A percentile compares a stretch with the other conserved stretches of the same genome.
Conservation (phyloP, 768 basidiomycete species). For the Phlebiopsis gigantea region DNA sequence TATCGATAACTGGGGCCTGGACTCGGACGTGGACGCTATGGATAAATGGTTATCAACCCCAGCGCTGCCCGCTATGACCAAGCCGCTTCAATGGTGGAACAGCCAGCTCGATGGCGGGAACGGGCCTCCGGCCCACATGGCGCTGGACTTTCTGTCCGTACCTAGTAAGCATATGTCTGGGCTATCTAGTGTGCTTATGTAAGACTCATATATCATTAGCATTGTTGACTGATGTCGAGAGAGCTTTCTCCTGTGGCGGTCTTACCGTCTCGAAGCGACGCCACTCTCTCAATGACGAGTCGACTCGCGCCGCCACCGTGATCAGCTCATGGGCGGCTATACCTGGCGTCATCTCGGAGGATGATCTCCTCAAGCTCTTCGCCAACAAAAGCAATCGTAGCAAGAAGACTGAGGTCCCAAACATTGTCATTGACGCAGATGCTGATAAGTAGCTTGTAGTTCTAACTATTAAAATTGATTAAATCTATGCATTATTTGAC, state of each 20-base stretch:
- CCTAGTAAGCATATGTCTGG: constrained; percentile 12
- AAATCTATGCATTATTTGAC: background rate
- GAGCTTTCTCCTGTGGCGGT: constrained; percentile 25
- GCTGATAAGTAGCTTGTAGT: background rate
- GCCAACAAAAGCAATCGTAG: background rate
- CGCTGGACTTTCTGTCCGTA: constrained; percentile 8
- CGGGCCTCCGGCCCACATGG: constrained; percentile 1
- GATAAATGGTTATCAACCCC: background rate
- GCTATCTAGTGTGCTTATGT: background rate
- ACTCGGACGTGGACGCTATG: background rate
- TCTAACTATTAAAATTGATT: background rate
- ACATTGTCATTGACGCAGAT: background rate
- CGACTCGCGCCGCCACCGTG: constrained; percentile 18
- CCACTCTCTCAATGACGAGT: constrained; percentile 24
- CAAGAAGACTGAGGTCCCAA: background rate
- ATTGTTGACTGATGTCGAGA: constrained; percentile 25
- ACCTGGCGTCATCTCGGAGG: constrained; percentile 12
- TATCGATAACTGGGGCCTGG: background rate
- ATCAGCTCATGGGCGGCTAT: constrained; percentile 22
- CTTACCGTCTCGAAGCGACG: constrained; percentile 24
- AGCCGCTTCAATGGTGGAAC: constrained; percentile 1
- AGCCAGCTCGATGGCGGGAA: background rate
- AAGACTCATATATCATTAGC: constrained; percentile 13
- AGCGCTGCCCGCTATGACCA: background rate
- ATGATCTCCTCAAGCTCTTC: constrained; percentile 5